Conservation (phyloP, 1,284 basidiomycete species). For the Ceratobasidium sp. region DNA sequence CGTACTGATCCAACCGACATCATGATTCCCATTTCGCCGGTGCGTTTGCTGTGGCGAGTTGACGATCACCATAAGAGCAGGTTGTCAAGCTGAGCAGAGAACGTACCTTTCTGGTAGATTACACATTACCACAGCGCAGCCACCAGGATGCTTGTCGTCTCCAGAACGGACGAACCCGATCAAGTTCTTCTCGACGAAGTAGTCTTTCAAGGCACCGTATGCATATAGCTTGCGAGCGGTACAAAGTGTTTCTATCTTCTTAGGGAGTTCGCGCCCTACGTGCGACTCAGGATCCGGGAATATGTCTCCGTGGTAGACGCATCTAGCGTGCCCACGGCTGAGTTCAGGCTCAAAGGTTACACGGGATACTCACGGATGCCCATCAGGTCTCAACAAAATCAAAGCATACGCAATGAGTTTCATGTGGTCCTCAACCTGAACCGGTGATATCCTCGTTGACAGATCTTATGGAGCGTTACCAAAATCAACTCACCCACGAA, state of each 20-base stretch:
- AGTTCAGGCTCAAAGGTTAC: slow-evolving; percentile 7
- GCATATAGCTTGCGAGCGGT: slow-evolving; percentile 66
- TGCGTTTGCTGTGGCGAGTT: not conserved
- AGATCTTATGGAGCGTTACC: not conserved
- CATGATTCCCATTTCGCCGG: not conserved
- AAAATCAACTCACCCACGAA: slow-evolving; percentile 67
- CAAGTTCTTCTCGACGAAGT: slow-evolving; percentile 62
- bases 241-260: slow-evolving; percentile 55
- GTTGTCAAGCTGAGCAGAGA: not conserved
- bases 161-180: slow-evolving; percentile 77
- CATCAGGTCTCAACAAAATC: slow-evolving; percentile 80
- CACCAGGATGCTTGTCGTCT: slow-evolving; percentile 51
- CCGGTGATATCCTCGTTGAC: not conserved
- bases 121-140: slow-evolving; percentile 73
- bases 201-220: slow-evolving; percentile 67
- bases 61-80: slow-evolving; percentile 18
- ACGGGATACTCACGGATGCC: slow-evolving; percentile 76
- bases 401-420: slow-evolving; percentile 85
- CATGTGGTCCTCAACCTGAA: slow-evolving; percentile 68
- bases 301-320: slow-evolving; percentile 92
- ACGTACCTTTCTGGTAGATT: slow-evolving; percentile 68
- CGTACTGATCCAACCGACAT: slow-evolving; percentile 35
- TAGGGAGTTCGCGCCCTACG: slow-evolving; percentile 57
- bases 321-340: slow-evolving; percentile 54
- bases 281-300: slow-evolving; percentile 73